Conservation (phyloP, 73 alveolate species). For the Breviolum minutum region DNA sequence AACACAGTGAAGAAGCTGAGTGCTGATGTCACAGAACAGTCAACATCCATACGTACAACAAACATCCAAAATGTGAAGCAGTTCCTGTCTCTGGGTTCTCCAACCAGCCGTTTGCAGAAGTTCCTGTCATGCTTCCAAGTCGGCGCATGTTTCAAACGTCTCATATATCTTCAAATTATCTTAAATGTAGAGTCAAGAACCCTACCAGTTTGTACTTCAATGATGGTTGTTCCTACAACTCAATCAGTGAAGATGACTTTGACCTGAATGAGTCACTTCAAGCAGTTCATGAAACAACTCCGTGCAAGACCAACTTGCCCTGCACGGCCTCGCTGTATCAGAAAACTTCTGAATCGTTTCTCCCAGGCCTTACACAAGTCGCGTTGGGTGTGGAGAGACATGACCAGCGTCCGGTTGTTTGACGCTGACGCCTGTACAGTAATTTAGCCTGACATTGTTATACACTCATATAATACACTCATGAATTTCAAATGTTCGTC, state of each 20-base stretch:
- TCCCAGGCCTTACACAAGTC: slow-evolving; percentile 31
- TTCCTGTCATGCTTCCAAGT: not conserved
- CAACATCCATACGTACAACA: not conserved
- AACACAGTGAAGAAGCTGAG: no score
- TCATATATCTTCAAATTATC: not conserved
- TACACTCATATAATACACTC: no score
- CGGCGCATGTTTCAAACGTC: no score
- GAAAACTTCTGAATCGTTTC: slow-evolving; percentile 89
- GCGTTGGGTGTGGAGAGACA: not conserved
- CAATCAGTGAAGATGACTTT: no score
- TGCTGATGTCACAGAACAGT: no score
- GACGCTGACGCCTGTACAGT: no score
- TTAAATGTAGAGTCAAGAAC: no score
- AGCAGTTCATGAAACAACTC: not conserved
- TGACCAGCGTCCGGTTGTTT: not conserved
- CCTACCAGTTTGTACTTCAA: no score
- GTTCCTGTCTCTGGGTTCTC: not conserved
- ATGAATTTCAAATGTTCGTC: no score
- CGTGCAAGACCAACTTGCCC: not conserved
- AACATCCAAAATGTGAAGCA: not conserved
- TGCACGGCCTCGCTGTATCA: slow-evolving; percentile 44
- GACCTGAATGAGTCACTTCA: no score
- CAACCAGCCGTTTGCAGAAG: slow-evolving; percentile 71
- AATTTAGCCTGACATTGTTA: no score
- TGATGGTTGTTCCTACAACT: not conserved